A percentile compares a stretch with the other conserved stretches of the same genome.
phyloP scores from a whole-genome alignment of 495 filamentous ascomycete species.

The Xylaria grammica region DNA sequence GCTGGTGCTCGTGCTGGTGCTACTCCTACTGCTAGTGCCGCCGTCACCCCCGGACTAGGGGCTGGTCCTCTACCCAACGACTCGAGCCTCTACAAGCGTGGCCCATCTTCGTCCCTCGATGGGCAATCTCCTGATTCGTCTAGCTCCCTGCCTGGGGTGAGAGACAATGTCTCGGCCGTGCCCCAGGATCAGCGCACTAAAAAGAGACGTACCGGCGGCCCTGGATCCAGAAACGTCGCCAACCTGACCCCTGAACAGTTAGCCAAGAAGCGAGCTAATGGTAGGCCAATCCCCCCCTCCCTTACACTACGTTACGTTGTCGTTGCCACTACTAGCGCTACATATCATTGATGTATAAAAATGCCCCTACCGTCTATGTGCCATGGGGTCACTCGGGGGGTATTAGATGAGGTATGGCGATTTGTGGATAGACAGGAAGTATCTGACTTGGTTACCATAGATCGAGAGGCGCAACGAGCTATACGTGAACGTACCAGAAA shows the following conservation, averaged over 20 bases:
- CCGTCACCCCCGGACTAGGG: neutral
- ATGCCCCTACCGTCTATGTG: slow-evolving; percentile 13
- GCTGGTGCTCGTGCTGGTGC: neutral
- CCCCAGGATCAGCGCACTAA: slow-evolving; percentile 39
- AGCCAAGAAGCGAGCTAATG: slow-evolving; percentile 80
- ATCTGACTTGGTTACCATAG: slow-evolving; percentile 29
- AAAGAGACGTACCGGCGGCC: slow-evolving; percentile 40
- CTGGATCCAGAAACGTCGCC: slow-evolving; percentile 63
- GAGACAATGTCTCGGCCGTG: slow-evolving; percentile 15
- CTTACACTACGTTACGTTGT: neutral
- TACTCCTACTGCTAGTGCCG: neutral
- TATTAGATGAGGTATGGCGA: neutral
- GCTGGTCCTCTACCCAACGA: neutral
- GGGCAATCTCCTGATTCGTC: slow-evolving; percentile 29
- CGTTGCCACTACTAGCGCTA: neutral
- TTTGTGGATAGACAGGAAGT: neutral
- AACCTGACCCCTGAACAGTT: slow-evolving; percentile 74
- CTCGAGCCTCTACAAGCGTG: slow-evolving; percentile 21
- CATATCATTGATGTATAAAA: neutral
- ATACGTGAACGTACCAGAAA: slow-evolving; percentile 78
- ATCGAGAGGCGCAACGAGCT: slow-evolving; percentile 82
- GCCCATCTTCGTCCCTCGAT: slow-evolving; percentile 23
- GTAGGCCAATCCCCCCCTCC: slow-evolving; percentile 30
- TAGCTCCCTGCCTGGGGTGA: slow-evolving; percentile 6
- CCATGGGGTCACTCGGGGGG: slow-evolving; percentile 16